Conservation (phyloP, 345 rosid genomes). For the Brassica nigra region DNA sequence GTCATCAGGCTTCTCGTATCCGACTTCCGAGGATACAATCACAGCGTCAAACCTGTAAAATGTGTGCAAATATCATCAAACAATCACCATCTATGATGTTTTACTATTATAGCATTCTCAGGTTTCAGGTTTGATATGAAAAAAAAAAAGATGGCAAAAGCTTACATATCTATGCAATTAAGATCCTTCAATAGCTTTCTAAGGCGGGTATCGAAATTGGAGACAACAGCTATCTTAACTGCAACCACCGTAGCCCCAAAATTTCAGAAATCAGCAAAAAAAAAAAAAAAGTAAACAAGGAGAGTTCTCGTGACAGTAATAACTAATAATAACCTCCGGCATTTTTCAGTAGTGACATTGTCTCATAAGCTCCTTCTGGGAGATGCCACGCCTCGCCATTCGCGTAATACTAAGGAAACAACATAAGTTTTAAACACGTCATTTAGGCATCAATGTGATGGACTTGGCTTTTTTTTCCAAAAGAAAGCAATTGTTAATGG, state of each 20-base stretch:
- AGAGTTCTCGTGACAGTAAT: not conserved
- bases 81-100: not conserved
- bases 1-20: conserved; percentile 81
- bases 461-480: too few relatives aligned
- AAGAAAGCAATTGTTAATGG: not conserved
- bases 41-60: conserved; percentile 76
- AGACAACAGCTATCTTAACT: conserved; percentile 91
- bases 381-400: conserved; percentile 88
- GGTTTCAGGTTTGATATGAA: not conserved
- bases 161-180: conserved; percentile 69
- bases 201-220: conserved; percentile 80
- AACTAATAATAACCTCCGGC: conserved; percentile 65
- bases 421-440: not conserved
- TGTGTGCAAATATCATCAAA: not conserved
- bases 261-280: conserved; percentile 29
- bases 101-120: not conserved
- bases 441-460: not conserved
- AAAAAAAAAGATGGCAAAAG: conserved; percentile 10
- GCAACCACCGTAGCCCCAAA: conserved; percentile 36
- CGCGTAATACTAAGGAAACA: conserved; percentile 61
- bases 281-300: conserved; percentile 30
- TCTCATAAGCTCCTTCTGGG: conserved; percentile 73
- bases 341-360: conserved; percentile 63
- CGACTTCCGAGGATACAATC: conserved; percentile 79
- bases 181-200: conserved; percentile 85